Percentiles rank a stretch among this genome's conserved stretches.
These are phyloP conservation scores for Quercus rubra DNA, from an alignment of 306 rosid genomes.

Conservation along the genomic window DNA sequence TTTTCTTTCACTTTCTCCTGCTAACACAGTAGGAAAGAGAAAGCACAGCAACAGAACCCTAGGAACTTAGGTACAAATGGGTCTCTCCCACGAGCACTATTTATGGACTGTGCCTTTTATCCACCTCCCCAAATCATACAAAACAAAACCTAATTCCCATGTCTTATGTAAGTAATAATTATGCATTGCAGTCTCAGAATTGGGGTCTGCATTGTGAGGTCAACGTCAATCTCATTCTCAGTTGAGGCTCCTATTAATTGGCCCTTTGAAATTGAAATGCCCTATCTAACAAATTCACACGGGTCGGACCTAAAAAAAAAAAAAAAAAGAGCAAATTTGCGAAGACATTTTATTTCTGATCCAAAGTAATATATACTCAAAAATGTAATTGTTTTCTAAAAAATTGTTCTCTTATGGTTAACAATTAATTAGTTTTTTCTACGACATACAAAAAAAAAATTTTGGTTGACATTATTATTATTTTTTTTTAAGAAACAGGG, in stretches of 20 bases:
- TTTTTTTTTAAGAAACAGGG: too few species aligned
- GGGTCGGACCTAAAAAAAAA: not conserved
- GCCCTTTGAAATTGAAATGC: constrained; percentile 15
- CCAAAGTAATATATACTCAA: not conserved
- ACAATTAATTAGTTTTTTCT: not conserved
- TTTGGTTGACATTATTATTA: not conserved
- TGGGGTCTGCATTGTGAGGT: constrained; percentile 41
- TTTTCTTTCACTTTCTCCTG: not conserved
- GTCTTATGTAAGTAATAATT: constrained; percentile 51
- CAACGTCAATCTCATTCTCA: constrained; percentile 35
- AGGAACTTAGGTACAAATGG: constrained; percentile 47
- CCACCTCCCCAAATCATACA: constrained; percentile 42
- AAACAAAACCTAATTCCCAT: constrained; percentile 49
- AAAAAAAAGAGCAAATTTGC: not conserved
- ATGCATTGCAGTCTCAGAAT: constrained; percentile 41
- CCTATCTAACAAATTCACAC: constrained; percentile 5
- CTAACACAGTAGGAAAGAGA: constrained; percentile 40
- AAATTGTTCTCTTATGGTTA: not conserved
- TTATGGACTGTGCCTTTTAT: constrained; percentile 42
- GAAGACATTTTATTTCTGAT: not conserved
- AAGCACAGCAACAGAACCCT: constrained; percentile 50
- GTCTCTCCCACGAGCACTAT: constrained; percentile 34
- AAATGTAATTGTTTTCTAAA: not conserved
- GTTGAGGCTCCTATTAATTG: constrained; percentile 39
- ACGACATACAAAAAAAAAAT: too few species aligned